Evolutionary conservation across 1,284 basidiomycete species (phyloP).

Genomic region (Porphyrellus sp.): DNA sequence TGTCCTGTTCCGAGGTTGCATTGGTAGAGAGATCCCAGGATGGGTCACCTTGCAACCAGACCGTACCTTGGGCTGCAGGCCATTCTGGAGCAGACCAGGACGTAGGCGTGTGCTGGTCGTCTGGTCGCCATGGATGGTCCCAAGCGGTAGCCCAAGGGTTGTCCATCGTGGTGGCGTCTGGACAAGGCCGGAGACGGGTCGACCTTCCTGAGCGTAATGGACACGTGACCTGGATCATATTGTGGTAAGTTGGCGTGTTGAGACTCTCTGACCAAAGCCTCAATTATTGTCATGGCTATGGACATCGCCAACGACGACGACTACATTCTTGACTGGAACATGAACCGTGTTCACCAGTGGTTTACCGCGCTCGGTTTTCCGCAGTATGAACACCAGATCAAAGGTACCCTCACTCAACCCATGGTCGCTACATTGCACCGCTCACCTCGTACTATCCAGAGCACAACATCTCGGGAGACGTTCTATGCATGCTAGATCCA

Average conservation of each 20-base stretch:
- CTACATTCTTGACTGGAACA: conserved; percentile 76
- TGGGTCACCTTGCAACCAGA: neutral
- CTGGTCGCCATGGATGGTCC: neutral
- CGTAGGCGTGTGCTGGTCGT: neutral
- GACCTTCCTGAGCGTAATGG: neutral
- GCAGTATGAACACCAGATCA: conserved; percentile 74
- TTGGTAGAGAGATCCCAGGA: neutral
- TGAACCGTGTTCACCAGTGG: conserved; percentile 76
- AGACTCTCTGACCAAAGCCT: neutral
- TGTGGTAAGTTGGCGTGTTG: neutral
- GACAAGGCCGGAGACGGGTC: neutral
- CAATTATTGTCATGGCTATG: conserved; percentile 27
- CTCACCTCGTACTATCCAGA: conserved; percentile 46
- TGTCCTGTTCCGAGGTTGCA: neutral
- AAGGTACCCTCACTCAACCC: conserved; percentile 42
- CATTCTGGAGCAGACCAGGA: neutral
- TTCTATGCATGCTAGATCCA: conserved; percentile 77
- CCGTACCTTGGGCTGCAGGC: neutral
- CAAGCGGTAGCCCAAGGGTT: conserved; percentile 2
- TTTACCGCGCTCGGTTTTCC: conserved; percentile 71
- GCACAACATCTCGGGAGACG: conserved; percentile 87
- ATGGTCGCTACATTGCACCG: neutral
- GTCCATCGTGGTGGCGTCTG: neutral
- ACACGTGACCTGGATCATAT: conserved; percentile 7
- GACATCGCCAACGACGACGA: conserved; percentile 40